Base-by-base conservation (phyloP, 139 green algal genomes). In the Astrephomene gubernaculifera region DNA sequence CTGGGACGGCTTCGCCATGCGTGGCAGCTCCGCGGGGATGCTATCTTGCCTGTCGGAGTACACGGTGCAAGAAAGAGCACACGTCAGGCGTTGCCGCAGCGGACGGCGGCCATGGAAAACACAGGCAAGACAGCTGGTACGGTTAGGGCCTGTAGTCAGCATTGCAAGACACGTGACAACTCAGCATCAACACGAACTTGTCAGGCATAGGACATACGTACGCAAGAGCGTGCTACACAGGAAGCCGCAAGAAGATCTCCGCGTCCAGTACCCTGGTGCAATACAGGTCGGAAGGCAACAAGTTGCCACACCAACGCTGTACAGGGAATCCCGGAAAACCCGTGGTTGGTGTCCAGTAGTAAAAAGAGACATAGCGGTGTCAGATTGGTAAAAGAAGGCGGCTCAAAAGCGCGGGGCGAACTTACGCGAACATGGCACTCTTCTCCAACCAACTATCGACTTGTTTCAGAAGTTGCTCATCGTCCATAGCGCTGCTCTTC, bases 221-320 rank as follows among this genome's bases (percentile, higher is more conserved):
- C 57, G 57, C 57, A 65, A 65, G n/a, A 24, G 17, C 19, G 17
- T 24, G 14, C 5, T 65, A 65, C 14, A 65, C 21, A 24, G 57
- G 57, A n/a, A 65, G 21, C 36, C 33, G 65, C 65, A 72, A 33
- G n/a, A 72, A 44, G 65, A 72, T 45, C 65, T 72, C 65, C 65
- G n/a, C 22, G 65, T 72, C 65, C 65, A 72, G 65, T 31, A 75
- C 68, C 68, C 68, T 75, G 68, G 68, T 75, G 68, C 68, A 54
- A 75, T 75, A 75, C 68, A 75, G 68, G 68, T 54, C 35, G 68
- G 68, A 12, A 22, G 68, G 38, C 68, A 75, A 39, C 22, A 10
- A 75, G 21, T 22, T 75, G 68, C 68, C 68, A 54, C 39, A 17
- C 68, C 68, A 75, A 75, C 68, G 9, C 68, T 57, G 68, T 53